Conservation (phyloP, 176 grass and related monocot species). For the Musa itinerans region DNA sequence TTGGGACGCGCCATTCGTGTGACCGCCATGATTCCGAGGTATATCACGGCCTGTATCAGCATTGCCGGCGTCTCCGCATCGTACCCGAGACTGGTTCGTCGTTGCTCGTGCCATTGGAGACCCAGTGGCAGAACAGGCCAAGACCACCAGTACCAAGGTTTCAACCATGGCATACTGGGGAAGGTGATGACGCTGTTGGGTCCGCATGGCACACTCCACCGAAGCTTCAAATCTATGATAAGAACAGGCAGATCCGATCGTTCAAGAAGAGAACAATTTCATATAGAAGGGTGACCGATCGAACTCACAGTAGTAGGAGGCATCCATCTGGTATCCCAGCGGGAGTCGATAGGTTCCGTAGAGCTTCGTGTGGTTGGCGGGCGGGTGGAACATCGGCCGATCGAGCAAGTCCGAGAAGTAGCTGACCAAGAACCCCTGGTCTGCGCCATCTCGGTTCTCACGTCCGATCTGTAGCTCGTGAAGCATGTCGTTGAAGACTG, state of each 20-base stretch:
- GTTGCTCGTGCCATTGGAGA: slow-evolving; percentile 89
- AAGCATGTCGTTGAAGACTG: slow-evolving; percentile 84
- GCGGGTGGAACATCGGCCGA: slow-evolving; percentile 77
- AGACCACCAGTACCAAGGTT: slow-evolving; percentile 99
- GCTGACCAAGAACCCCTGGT: slow-evolving; percentile 82
- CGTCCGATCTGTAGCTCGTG: slow-evolving; percentile 65
- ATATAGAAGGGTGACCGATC: background rate
- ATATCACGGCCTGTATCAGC: slow-evolving; percentile 55
- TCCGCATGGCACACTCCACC: slow-evolving; percentile 84
- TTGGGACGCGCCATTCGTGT: slow-evolving; percentile 56
- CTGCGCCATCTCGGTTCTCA: slow-evolving; percentile 71
- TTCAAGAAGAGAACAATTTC: background rate
- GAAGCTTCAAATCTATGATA: slow-evolving; percentile 74
- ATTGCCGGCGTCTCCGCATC: slow-evolving; percentile 65
- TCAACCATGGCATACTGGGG: slow-evolving; percentile 91
- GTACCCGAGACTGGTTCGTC: slow-evolving; percentile 81
- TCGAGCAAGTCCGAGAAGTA: slow-evolving; percentile 89
- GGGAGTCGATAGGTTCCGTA: slow-evolving; percentile 86
- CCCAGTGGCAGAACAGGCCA: slow-evolving; percentile 93
- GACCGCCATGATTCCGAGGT: slow-evolving; percentile 49
- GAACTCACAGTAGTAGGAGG: slow-evolving; percentile 93
- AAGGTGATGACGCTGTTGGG: slow-evolving; percentile 97
- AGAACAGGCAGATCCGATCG: background rate
- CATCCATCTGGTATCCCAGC: slow-evolving; percentile 97
- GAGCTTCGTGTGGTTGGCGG: slow-evolving; percentile 69